These are phyloP conservation scores for Lentinula guzmanii DNA, from an alignment of 768 basidiomycete genomes.

Conservation along the genomic window DNA sequence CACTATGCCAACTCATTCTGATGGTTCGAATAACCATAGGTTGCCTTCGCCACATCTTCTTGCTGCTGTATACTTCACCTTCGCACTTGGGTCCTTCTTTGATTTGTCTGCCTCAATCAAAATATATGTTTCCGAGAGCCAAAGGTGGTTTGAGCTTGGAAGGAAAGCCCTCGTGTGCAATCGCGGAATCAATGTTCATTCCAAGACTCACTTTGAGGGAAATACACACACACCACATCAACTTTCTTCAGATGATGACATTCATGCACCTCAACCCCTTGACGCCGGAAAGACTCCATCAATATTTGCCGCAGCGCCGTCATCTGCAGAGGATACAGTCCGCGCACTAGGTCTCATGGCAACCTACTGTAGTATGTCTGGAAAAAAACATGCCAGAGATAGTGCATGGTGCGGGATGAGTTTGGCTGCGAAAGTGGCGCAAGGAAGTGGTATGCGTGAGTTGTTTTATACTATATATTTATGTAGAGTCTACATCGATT, in stretches of 20 bases:
- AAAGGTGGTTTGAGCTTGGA: conserved; percentile 53
- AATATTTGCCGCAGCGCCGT: neutral
- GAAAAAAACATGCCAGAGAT: conserved; percentile 39
- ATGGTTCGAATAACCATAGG: neutral
- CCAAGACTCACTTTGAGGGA: conserved; percentile 5
- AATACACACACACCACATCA: neutral
- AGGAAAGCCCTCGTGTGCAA: conserved; percentile 47
- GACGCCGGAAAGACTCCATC: neutral
- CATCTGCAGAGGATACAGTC: conserved; percentile 30
- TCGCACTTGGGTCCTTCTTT: conserved; percentile 58
- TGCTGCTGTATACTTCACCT: conserved; percentile 49
- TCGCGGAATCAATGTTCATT: conserved; percentile 48
- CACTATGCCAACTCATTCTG: neutral
- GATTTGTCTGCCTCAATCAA: conserved; percentile 32
- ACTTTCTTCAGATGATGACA: neutral
- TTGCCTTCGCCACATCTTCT: conserved; percentile 38
- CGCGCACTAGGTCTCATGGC: conserved; percentile 54
- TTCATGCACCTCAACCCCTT: neutral
- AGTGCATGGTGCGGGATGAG: conserved; percentile 49
- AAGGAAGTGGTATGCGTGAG: conserved; percentile 31
- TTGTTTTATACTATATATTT: conserved; percentile 16
- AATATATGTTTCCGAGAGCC: conserved; percentile 54
- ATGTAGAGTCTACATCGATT: neutral
- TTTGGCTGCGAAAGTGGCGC: conserved; percentile 53
- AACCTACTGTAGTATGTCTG: conserved; percentile 49